Conservation (phyloP, 495 filamentous ascomycete genomes). For the Trichocladium antarcticum region DNA sequence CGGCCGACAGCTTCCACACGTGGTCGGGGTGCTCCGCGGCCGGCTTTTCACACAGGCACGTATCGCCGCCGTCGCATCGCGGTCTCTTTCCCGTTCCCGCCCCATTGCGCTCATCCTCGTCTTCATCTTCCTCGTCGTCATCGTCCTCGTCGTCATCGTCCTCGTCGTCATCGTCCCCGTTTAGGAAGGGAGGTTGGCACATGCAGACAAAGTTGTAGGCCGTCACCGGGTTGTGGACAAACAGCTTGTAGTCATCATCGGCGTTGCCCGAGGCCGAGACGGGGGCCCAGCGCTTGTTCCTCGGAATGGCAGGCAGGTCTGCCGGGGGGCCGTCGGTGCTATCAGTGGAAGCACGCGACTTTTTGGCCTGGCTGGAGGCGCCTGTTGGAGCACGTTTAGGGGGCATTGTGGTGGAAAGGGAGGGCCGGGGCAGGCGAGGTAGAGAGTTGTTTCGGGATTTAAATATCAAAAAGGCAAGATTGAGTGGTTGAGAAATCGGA, state of each 20-base stretch:
- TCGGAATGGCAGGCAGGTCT: background rate
- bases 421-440: background rate
- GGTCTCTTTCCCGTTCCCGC: no score
- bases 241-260: conserved; percentile 22
- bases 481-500: no score
- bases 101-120: background rate
- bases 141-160: conserved; percentile 14
- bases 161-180: conserved; percentile 18
- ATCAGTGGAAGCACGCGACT: conserved; percentile 4
- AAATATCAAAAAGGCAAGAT: no score
- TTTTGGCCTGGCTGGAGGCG: conserved; percentile 4
- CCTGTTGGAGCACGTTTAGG: conserved; percentile 4
- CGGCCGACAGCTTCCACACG: conserved; percentile 29
- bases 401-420: conserved; percentile 1
- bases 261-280: conserved; percentile 35
- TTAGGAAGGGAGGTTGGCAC: conserved; percentile 20
- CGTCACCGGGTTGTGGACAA: conserved; percentile 17
- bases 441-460: background rate
- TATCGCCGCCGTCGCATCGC: conserved; percentile 19
- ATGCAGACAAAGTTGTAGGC: conserved; percentile 26
- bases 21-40: conserved; percentile 32
- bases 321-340: background rate
- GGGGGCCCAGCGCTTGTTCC: conserved; percentile 30
- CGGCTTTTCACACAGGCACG: conserved; percentile 33
- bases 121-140: conserved; percentile 10